Conservation (phyloP, 805 yeast genomes). For the Maudiozyma barnettii region DNA sequence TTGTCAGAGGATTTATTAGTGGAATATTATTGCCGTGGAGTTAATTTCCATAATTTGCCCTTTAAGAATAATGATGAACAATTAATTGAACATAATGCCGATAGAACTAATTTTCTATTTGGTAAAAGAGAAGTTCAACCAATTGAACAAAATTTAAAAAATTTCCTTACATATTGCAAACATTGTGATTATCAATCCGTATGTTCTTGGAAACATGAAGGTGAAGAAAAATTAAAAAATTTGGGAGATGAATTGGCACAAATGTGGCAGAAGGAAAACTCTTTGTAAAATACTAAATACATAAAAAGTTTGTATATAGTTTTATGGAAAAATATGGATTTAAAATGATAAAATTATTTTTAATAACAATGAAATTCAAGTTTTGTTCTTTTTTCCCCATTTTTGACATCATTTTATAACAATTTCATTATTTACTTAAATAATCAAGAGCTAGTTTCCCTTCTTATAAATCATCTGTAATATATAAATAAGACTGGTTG, state of each 20-base stretch:
- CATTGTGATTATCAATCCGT: conserved; percentile 43
- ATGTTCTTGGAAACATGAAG: conserved; percentile 34
- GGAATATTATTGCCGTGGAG: conserved; percentile 43
- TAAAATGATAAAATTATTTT: too few species aligned
- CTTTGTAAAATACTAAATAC: too few species aligned
- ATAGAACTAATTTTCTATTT: conserved; percentile 45
- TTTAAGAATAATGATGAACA: conserved; percentile 32
- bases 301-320: too few species aligned
- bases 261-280: not conserved
- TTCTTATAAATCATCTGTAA: too few species aligned
- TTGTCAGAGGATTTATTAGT: conserved; percentile 34
- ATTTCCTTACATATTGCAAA: conserved; percentile 37
- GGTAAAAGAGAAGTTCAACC: conserved; percentile 45
- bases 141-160: conserved; percentile 28
- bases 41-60: conserved; percentile 33
- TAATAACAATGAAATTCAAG: too few species aligned
- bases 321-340: too few species aligned
- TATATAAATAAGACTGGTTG: too few species aligned
- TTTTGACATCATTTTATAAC: too few species aligned
- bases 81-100: conserved; percentile 25
- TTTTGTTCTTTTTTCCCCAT: too few species aligned
- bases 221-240: conserved; percentile 11
- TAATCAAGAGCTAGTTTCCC: too few species aligned
- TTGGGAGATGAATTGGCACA: conserved; percentile 7
- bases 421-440: too few species aligned